Evolutionary conservation across 2,329 filamentous ascomycete genomes (phyloP).

Genomic region (Aspergillus ruber): DNA sequence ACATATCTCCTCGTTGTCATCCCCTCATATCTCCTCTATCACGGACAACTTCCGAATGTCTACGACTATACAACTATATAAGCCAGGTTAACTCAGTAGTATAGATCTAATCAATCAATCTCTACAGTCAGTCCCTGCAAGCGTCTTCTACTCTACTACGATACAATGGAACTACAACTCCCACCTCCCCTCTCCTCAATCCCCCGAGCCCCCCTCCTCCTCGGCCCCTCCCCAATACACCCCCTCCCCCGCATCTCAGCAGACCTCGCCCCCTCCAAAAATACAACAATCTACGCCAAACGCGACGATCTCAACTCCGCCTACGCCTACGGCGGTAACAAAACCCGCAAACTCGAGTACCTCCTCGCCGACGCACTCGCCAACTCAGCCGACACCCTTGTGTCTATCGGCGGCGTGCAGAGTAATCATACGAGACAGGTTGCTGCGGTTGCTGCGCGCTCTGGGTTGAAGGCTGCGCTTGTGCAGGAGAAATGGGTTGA

Average conservation of each 20-base stretch:
- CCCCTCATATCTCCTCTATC: too few relatives aligned
- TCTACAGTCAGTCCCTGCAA: too few relatives aligned
- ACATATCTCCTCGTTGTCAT: too few relatives aligned
- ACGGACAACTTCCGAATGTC: too few relatives aligned
- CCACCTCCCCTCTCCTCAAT: constrained; percentile 57
- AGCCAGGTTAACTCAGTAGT: too few relatives aligned
- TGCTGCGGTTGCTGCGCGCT: constrained; percentile 54
- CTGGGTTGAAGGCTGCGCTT: constrained; percentile 46
- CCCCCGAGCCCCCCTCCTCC: constrained; percentile 55
- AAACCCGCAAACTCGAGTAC: constrained; percentile 65
- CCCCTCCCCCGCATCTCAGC: constrained; percentile 58
- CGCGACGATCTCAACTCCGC: constrained; percentile 65
- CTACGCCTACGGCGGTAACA: constrained; percentile 63
- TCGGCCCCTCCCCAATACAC: constrained; percentile 64
- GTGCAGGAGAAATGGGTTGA: constrained; percentile 66
- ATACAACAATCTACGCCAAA: constrained; percentile 58
- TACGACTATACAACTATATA: too few relatives aligned
- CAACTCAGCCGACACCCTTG: constrained; percentile 54
- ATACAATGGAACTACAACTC: too few relatives aligned
- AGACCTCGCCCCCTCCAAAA: constrained; percentile 54
- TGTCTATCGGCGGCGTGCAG: constrained; percentile 62
- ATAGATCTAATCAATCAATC: too few relatives aligned
- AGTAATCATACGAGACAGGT: constrained; percentile 66
- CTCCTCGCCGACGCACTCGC: constrained; percentile 57
- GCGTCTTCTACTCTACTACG: too few relatives aligned